These are phyloP conservation scores for Macadamia integrifolia DNA, from an alignment of 164 flowering plant species.

Conservation along the genomic window DNA sequence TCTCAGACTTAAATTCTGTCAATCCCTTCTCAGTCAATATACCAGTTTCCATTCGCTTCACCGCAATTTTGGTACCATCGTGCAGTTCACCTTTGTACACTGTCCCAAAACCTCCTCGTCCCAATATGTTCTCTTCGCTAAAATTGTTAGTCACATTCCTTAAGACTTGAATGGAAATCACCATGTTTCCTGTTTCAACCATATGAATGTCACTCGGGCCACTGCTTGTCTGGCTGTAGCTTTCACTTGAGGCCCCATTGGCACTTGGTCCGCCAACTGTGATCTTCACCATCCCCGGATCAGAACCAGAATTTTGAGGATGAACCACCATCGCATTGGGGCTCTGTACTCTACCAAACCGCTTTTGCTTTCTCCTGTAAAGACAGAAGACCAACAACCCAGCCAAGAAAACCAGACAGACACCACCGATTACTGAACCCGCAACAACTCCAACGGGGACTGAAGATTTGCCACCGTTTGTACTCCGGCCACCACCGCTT, in stretches of 20 bases:
- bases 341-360: slow-evolving; percentile 39
- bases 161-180: slow-evolving; percentile 8
- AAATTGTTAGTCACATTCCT: slow-evolving; percentile 5
- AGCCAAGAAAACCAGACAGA: slow-evolving; percentile 18
- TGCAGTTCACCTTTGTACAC: slow-evolving; percentile 76
- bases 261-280: slow-evolving; percentile 43
- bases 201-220: slow-evolving; percentile 20
- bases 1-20: slow-evolving; percentile 67
- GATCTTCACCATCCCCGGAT: slow-evolving; percentile 49
- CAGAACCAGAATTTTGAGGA: slow-evolving; percentile 63
- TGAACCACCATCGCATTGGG: slow-evolving; percentile 53
- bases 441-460: slow-evolving; percentile 25
- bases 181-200: not conserved
- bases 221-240: slow-evolving; percentile 35
- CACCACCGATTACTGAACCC: slow-evolving; percentile 38
- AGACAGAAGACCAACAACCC: slow-evolving; percentile 30
- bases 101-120: slow-evolving; percentile 14
- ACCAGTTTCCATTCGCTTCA: slow-evolving; percentile 71
- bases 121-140: slow-evolving; percentile 1
- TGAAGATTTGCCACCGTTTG: slow-evolving; percentile 24
- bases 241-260: slow-evolving; percentile 32
- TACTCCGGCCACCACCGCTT: not conserved
- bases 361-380: slow-evolving; percentile 33
- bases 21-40: slow-evolving; percentile 54
- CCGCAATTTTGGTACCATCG: slow-evolving; percentile 78